These are phyloP conservation scores for Bolboschoenoplectus hybrid DNA, from an alignment of 202 grass and related monocot genomes.

Conservation along the genomic window DNA sequence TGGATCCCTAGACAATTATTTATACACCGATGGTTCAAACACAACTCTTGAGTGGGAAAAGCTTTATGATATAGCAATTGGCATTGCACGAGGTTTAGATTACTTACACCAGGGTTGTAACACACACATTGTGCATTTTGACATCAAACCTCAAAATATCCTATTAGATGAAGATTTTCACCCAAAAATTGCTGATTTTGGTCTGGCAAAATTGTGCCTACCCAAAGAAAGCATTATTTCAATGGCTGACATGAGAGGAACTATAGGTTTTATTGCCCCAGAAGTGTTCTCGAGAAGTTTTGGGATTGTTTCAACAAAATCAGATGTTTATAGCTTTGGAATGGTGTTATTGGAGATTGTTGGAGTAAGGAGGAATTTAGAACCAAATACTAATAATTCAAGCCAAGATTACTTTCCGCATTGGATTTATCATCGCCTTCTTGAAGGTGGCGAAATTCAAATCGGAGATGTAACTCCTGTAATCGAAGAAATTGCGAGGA, in stretches of 20 bases:
- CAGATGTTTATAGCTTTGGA: constrained; percentile 59
- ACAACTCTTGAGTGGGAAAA: constrained; percentile 45
- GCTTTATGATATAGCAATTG: constrained; percentile 47
- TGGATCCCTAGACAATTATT: constrained; percentile 55
- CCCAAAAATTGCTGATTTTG: constrained; percentile 64
- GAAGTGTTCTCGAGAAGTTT: constrained; percentile 56
- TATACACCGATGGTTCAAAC: constrained; percentile 45
- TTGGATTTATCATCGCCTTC: constrained; percentile 51
- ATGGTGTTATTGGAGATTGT: constrained; percentile 59
- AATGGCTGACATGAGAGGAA: constrained; percentile 52
- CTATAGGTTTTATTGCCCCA: constrained; percentile 56
- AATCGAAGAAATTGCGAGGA: constrained; percentile 49
- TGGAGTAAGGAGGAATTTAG: constrained; percentile 42
- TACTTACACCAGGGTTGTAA: constrained; percentile 57
- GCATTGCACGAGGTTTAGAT: constrained; percentile 50
- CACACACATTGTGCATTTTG: constrained; percentile 59
- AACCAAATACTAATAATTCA: constrained; percentile 25
- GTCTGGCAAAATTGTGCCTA: constrained; percentile 50
- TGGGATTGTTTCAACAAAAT: constrained; percentile 48
- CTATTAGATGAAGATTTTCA: constrained; percentile 47
- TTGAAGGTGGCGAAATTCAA: constrained; percentile 36
- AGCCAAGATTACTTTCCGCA: constrained; percentile 53
- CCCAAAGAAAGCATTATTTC: constrained; percentile 49
- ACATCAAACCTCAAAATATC: constrained; percentile 66
- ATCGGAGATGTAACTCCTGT: constrained; percentile 34